Evolutionary conservation across 1,139 yeast genomes (phyloP), one percentile per base, ranked within the genome.

Genomic region (Meyerozyma sp.): DNA sequence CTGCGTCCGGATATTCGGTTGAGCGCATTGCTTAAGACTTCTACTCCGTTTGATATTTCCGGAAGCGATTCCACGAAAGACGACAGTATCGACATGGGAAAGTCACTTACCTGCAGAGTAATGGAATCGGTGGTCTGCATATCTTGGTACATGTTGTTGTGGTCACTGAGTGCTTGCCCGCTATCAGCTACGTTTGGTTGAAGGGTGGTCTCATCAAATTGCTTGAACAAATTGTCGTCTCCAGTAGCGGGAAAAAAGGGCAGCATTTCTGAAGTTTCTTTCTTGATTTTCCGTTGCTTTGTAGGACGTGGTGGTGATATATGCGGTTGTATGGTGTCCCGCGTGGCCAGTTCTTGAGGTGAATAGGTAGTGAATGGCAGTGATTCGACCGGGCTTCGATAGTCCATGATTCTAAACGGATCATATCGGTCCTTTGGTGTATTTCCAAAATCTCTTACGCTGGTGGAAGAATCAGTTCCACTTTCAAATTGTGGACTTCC

Each of bases 1-100:
- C 55, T 56, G 2, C 68, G 68, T 32, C 58, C 61, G 4, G 62
- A 56, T 7, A 65, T 55, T 37, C 55, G 58, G 32, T 62, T 68
- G 27, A 67, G 48, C 1, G 67, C 66, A 43, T 58, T 51, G 1
- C 66, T 57, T 25, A 67, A 44, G 28, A 54, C 52, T 40, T 62
- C 66, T 16, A 67, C 58, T 0, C 71, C 70, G 39, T 57, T 53
- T 2, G 55, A 49, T 16, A 59, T 46, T 2, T 48, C 57, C 10
- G 58, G 56, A 9, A 52, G 44, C 11, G 40, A 43, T 5, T 46
- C 55, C 11, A 40, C 34, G 9, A 41, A 13, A 4, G 43, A 27
- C 10, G 36, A 34, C 36, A 34, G 26, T 34, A 20, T 10, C 11
- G 26, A 20, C 36, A 34, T 10, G n/a, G 26, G 36, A 20, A 18